Base-by-base conservation (phyloP, 345 rosid genomes). In the Cardamine occulta region DNA sequence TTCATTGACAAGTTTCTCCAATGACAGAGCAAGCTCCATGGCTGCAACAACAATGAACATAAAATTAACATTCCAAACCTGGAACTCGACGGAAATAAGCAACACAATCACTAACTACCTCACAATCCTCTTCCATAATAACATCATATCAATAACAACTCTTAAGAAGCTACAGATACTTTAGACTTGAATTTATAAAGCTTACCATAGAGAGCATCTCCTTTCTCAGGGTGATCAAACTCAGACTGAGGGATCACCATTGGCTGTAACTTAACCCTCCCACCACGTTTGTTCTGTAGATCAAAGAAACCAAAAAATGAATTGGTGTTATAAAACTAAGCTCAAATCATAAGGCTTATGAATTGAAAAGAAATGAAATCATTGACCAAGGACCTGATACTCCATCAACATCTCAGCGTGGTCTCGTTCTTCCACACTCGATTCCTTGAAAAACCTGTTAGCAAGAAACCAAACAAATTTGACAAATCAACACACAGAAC, bases 131-230 rank as follows among this genome's bases (percentile, higher is more conserved):
- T 64, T 24, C 37, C 14, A 45, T 28, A 45, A 29, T 32, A 66
- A 48, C 13, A 11, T 48, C 18, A 62, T 13, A 62, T n/a, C n/a
- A 6, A 48, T 72, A 11, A 18, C 44, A 63, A 9, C 4, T 39
- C 62, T 72, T 37, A 32, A 3, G 42, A 31, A 65, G 23, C 31
- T 7, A 35, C 8, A 5, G 31, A 29, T 32, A 56, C 0, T 47
- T 34, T 29, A 1, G 6, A 39, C 66, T 23, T 15, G 14, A 39
- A 13, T 57, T 47, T 14, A 11, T 7, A 44, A 60, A 76, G 72
- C 88, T 73, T 72, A 95, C 99, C 97, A 80, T 89, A 82, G 21
- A 90, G 74, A 7, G 99, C 97, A 81, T 95, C 98, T 53, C 99
- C 99, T 79, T 95, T 95, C 82, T 95, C 97, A 10, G 56, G 85